Base-by-base conservation (phyloP, 352 stramenopile genomes). In the Achlya hypogyna region DNA sequence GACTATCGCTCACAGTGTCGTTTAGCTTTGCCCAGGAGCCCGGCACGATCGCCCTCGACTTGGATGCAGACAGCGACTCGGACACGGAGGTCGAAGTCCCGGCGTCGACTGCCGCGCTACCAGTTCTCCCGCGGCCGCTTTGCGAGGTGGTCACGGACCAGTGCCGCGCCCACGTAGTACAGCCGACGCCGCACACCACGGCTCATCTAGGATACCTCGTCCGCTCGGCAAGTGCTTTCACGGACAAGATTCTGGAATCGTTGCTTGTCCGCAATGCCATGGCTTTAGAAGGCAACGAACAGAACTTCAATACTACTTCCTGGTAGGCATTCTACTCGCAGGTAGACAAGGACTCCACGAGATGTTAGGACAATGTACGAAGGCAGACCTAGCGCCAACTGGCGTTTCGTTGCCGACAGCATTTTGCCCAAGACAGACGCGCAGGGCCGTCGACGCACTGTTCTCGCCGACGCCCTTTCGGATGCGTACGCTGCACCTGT, bases 231-330 rank as follows among this genome's bases (percentile, higher is more conserved):
- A 35, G 23, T 27, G 51, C 45, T 8, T 67, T 67, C 22, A 14
- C 23, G 16, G 60, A 67, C 28, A 45, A 25, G 51, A 32, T 67
- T 4, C 42, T 67, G 20, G 60, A 67, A n/a, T 47, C 43, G 29
- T 45, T 67, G 9, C 28, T 67, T 6, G 25, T 28, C 20, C 42
- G 47, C 20, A 67, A 67, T 27, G 60, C 60, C 3, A 49, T 53
- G 14, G 60, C 60, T 4, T 34, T 67, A 4, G 42, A 67, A 58
- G 60, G 60, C 45, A 56, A 67, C 51, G 60, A 67, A n/a, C 42
- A 67, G 23, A 9, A 67, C 5, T 67, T 58, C 32, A 49, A 31
- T 23, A 32, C 14, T 10, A 22, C 42, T 1, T 32, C 47, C 12
- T 67, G 60, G 60, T 67, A 54, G 5, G 10, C 10, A n/a, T 42